A percentile compares a stretch with the other conserved stretches of the same genome.
These are phyloP conservation scores for Boletus holoroseus DNA, from an alignment of 1,284 basidiomycete genomes.

Conservation along the genomic window DNA sequence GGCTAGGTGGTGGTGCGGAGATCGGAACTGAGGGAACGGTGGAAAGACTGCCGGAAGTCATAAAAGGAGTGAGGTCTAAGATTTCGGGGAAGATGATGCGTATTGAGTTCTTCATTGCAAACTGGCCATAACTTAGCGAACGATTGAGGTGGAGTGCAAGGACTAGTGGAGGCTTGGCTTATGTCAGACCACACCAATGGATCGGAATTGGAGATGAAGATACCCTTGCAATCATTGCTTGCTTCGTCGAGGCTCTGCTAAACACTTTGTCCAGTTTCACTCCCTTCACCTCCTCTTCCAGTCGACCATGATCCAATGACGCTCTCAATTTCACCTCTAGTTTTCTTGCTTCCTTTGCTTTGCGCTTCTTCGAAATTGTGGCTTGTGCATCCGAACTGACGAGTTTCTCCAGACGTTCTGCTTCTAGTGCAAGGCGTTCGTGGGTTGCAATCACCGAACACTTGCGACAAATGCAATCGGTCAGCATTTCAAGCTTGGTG, in stretches of 20 bases:
- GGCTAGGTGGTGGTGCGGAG: conserved; percentile 48
- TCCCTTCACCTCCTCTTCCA: conserved; percentile 75
- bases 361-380: conserved; percentile 64
- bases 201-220: conserved; percentile 14
- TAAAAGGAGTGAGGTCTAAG: conserved; percentile 81
- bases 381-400: conserved; percentile 38
- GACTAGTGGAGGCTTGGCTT: conserved; percentile 67
- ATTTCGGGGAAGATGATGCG: conserved; percentile 78
- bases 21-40: conserved; percentile 61
- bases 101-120: conserved; percentile 77
- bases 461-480: conserved; percentile 79
- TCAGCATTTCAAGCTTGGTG: conserved; percentile 74
- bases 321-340: conserved; percentile 55
- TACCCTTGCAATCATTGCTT: conserved; percentile 81
- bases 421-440: conserved; percentile 52
- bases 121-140: conserved; percentile 71
- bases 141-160: conserved; percentile 85
- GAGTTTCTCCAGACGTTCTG: conserved; percentile 48
- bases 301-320: conserved; percentile 66
- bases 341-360: conserved; percentile 62
- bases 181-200: conserved; percentile 16
- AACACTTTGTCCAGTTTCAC: conserved; percentile 69
- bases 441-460: conserved; percentile 75
- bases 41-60: conserved; percentile 70
- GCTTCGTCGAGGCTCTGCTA: conserved; percentile 75